Base-by-base conservation (phyloP, 176 grass and related monocot species). In the Phoenix roebelenii region DNA sequence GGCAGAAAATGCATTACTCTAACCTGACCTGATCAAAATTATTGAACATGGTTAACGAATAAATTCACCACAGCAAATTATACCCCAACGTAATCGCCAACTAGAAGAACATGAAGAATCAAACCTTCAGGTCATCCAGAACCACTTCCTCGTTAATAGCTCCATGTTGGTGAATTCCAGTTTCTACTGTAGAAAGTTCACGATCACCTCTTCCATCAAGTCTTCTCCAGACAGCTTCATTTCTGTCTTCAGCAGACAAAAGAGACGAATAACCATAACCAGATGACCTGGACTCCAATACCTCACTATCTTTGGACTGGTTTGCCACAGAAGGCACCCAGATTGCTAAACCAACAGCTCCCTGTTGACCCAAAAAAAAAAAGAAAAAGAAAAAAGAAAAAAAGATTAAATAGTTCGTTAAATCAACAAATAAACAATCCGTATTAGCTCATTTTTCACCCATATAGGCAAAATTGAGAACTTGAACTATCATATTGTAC, bases 271-370 rank as follows among this genome's bases (percentile, higher is more conserved):
- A 98, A 61, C 84, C 76, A 75, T 78, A 69, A 18, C 84, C 80
- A 70, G 82, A 72, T 60, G 82, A 85, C 53, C 81, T 76, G 54
- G 76, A 55, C 35, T 85, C 79, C 51, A 48, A 55, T 35, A 18
- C 52, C 32, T 84, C 85, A 86, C 71, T 87, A 28, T 68, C 83
- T 25, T 71, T 69, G 24, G 73, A 66, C 63, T 85, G 83, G 78
- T 88, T 97, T 71, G 71, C 87, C 73, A 92, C 84, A 78, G 93
- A 98, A 69, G 87, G 93, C 15, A 92, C 93, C 93, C 93, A 98
- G 77, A 98, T 98, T 70, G 93, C 87, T 73, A 98, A 68, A 70
- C 93, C 93, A 75, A 98, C 93, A 53, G 93, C 93, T 49, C 93
- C 93, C 93, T 98, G 59, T 88, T 71, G 68, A 68, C n/a, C 70